A percentile compares a stretch with the other conserved stretches of the same genome.
These are phyloP conservation scores for Saussurea involucrata DNA, from an alignment of 129 eudicot genomes.

Conservation along the genomic window DNA sequence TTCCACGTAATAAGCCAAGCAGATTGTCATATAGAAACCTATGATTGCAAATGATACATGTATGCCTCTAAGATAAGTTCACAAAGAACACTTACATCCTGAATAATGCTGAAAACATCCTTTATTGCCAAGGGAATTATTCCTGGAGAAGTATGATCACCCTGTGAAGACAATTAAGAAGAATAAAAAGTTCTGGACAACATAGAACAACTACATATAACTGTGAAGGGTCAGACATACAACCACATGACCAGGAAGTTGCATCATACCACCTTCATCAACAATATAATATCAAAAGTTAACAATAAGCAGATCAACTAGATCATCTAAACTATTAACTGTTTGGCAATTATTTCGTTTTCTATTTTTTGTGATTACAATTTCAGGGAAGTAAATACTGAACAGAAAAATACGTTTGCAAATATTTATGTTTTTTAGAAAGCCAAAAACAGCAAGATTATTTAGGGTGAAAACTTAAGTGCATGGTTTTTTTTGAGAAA, in stretches of 20 bases:
- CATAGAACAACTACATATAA: background rate
- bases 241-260: slow-evolving; percentile 1
- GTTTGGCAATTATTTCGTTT: background rate
- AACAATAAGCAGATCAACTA: background rate
- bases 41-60: background rate
- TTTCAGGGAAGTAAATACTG: background rate
- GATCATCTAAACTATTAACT: background rate
- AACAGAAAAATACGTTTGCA: background rate
- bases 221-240: slow-evolving; percentile 10
- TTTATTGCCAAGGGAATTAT: slow-evolving; percentile 98
- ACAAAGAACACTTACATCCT: slow-evolving; percentile 66
- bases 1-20: slow-evolving; percentile 11
- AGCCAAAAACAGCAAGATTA: background rate
- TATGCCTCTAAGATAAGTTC: background rate
- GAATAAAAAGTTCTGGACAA: slow-evolving; percentile 14
- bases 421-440: background rate
- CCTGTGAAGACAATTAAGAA: slow-evolving; percentile 53
- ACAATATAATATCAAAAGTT: background rate
- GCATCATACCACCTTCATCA: background rate
- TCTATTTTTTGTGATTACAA: background rate
- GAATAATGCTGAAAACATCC: slow-evolving; percentile 98
- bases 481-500: too few relatives aligned
- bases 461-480: too few relatives aligned
- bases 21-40: slow-evolving; percentile 2
- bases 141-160: slow-evolving; percentile 95